Evolutionary conservation across 495 filamentous ascomycete species (phyloP).

Genomic region (Xylaria cubensis): DNA sequence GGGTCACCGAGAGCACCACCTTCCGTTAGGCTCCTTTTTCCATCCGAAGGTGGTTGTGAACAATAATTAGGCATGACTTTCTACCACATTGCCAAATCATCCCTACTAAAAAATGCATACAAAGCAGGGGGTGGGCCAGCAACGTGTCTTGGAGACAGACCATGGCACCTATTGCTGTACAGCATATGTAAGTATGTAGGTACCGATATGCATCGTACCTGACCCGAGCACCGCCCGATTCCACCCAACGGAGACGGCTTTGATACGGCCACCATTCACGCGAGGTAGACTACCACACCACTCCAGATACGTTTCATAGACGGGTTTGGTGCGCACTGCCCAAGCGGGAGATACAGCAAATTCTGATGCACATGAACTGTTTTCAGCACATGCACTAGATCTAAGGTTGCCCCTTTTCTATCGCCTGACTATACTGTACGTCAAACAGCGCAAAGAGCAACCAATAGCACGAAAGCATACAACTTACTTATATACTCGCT

Average conservation of each 20-base stretch:
- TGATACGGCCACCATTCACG: constrained; percentile 9
- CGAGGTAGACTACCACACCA: constrained; percentile 22
- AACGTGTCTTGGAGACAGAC: constrained; percentile 15
- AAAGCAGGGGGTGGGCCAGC: constrained; percentile 19
- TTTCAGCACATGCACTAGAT: constrained; percentile 3
- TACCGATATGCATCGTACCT: constrained; percentile 29
- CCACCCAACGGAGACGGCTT: constrained; percentile 19
- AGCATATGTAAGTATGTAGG: constrained; percentile 9
- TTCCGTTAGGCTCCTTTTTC: constrained; percentile 21
- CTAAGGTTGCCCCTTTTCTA: constrained; percentile 15
- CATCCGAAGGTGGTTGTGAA: constrained; percentile 16
- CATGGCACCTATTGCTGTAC: constrained; percentile 2
- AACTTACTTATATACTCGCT: background rate
- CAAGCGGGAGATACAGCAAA: constrained; percentile 30
- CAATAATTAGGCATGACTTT: background rate
- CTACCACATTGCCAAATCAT: constrained; percentile 13
- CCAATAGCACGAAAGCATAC: background rate
- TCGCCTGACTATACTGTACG: background rate
- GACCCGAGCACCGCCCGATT: constrained; percentile 23
- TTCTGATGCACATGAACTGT: constrained; percentile 13
- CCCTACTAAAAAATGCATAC: background rate
- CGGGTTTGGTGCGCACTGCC: constrained; percentile 30
- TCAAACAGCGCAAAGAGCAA: constrained; percentile 8
- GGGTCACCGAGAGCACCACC: constrained; percentile 22
- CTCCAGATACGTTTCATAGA: constrained; percentile 41